Evolutionary conservation across 768 basidiomycete genomes (phyloP), one percentile per base, ranked within the genome.

Genomic region (Mrakia frigida): DNA sequence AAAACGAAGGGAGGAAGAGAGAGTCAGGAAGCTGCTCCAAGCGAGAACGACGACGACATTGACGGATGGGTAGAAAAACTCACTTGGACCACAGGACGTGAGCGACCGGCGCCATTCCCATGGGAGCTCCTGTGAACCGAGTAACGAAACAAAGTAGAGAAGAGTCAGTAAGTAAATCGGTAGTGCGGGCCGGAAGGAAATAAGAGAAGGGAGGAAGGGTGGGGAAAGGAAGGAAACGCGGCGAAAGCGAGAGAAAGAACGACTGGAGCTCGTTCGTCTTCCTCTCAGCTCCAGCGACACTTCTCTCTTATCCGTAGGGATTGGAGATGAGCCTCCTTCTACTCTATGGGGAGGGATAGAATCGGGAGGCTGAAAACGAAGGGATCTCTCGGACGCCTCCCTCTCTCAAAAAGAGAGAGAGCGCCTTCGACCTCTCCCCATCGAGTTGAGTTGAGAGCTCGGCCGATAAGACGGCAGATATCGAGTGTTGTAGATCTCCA

Each of bases 101-200:
- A 73, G 83, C 83, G 78, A 79, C 82, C n/a, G 82, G 82, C 56
- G 82, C 82, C 81, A 82, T 81, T 61, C 81, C 81, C 81, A 75
- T 70, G 46, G 69, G 69, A 21, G 69, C 74, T 68, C 73, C 73
- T 74, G 73, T 35, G 39, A 65, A 65, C 5, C 52, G 68, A 77
- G 53, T 35, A 50, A 67, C 18, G 37, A 59, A 53, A 33, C 43
- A 33, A 33, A 61, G 59, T 23, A 23, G 6, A 25, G 39, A 43
- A n/a, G 37, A 63, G 39, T 43, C 16, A 43, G 39, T n/a, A n/a
- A n/a, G n/a, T n/a, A 35, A 37, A 7, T 10, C 3, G 65, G 23
- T 43, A 7, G 6, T 23, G 18, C 65, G 65, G 65, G 39, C 65
- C 65, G 35, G 18, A 10, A 35, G 35, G n/a, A 18, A 28, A n/a